phyloP scores from a whole-genome alignment of 306 rosid genomes.

The Leucaena leucocephala region DNA sequence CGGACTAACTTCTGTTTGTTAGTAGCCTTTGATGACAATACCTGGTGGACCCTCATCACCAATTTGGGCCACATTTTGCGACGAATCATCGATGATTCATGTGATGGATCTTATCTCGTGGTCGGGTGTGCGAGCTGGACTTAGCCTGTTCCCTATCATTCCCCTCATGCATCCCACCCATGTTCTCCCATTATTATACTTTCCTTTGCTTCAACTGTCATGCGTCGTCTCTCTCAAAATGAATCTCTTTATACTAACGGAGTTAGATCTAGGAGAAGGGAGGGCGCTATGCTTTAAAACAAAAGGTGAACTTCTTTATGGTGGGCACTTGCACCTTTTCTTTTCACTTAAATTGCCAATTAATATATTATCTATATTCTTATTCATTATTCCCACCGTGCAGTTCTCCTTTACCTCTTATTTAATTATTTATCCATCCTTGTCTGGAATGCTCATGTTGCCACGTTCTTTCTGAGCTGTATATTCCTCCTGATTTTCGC shows the following conservation, averaged over 20 bases:
- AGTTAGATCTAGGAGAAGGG: too few relatives aligned
- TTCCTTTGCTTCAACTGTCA: too few relatives aligned
- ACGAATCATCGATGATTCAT: not conserved
- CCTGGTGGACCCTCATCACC: not conserved
- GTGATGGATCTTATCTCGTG: not conserved
- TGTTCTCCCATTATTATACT: too few relatives aligned
- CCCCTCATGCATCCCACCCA: too few relatives aligned
- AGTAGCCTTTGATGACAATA: not conserved
- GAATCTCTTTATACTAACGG: too few relatives aligned
- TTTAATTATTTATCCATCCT: not conserved
- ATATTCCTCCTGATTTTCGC: not conserved
- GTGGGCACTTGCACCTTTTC: too few relatives aligned
- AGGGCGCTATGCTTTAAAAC: too few relatives aligned
- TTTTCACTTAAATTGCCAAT: not conserved
- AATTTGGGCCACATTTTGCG: not conserved
- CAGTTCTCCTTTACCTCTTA: not conserved
- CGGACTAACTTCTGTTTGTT: too few relatives aligned
- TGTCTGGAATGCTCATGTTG: not conserved
- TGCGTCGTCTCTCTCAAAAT: too few relatives aligned
- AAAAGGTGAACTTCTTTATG: too few relatives aligned
- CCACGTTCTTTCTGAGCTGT: not conserved
- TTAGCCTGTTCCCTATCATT: too few relatives aligned
- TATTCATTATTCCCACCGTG: not conserved
- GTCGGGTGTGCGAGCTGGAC: not conserved
- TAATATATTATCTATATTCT: too few relatives aligned